phyloP scores from a whole-genome alignment of 495 filamentous ascomycete genomes.

The Podospora pseudocomata region DNA sequence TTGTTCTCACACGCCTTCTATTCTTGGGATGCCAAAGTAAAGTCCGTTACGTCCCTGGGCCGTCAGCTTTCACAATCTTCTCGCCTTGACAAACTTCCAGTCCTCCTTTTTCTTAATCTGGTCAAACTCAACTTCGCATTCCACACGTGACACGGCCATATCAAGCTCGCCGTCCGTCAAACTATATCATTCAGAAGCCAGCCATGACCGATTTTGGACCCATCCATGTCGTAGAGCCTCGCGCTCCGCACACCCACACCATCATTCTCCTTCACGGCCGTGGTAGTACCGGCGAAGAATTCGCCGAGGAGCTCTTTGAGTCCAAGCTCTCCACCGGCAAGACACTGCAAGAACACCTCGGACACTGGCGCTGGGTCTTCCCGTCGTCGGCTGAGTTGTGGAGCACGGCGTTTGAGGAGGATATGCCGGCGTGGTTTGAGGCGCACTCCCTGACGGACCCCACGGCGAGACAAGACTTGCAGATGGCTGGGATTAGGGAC shows the following conservation, averaged over 20 bases:
- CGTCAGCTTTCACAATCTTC: too few relatives aligned
- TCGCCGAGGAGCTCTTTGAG: slow-evolving; percentile 47
- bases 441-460: slow-evolving; percentile 16
- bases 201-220: slow-evolving; percentile 11
- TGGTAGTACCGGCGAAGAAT: slow-evolving; percentile 49
- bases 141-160: neutral
- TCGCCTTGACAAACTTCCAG: too few relatives aligned
- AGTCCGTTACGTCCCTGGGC: too few relatives aligned
- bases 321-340: slow-evolving; percentile 17
- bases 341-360: slow-evolving; percentile 23
- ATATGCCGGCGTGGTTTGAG: slow-evolving; percentile 44
- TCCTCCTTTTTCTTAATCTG: too few relatives aligned
- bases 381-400: slow-evolving; percentile 41
- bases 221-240: slow-evolving; percentile 26
- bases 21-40: too few relatives aligned
- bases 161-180: neutral
- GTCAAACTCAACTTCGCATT: too few relatives aligned
- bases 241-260: slow-evolving; percentile 46
- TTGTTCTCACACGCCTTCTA: too few relatives aligned
- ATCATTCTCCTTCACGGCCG: slow-evolving; percentile 55
- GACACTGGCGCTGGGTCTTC: slow-evolving; percentile 36
- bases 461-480: slow-evolving; percentile 34
- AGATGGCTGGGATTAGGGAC: slow-evolving; percentile 43
- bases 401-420: slow-evolving; percentile 32
- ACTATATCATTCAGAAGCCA: neutral